These are phyloP conservation scores for Helianthus annuus DNA, from an alignment of 129 eudicot species.

Conservation along the genomic window HanXRQr2.0-SUNRISE NC_035447.2:79868489-79868988, in stretches of 20 bases:
- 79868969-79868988: no score
- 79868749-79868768: constrained; percentile 44
- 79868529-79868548: constrained; percentile 45
- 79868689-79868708: constrained; percentile 53
- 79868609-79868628: constrained; percentile 41
- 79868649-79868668: constrained; percentile 52
- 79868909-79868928: no score
- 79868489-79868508: constrained; percentile 86
- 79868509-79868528: constrained; percentile 54
- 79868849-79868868: constrained; percentile 20
- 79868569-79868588: constrained; percentile 46
- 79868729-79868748: constrained; percentile 46
- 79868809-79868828: constrained; percentile 46
- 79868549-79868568: constrained; percentile 35
- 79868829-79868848: constrained; percentile 41
- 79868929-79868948: no score
- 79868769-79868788: constrained; percentile 56
- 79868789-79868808: constrained; percentile 50
- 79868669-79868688: constrained; percentile 42
- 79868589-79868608: constrained; percentile 41
- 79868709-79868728: constrained; percentile 53
- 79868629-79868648: constrained; percentile 34
- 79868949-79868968: no score
- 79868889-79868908: no score
- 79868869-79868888: no score